Evolutionary conservation across 2,329 filamentous ascomycete species (phyloP).

Genomic region (Saccharata proteae): DNA sequence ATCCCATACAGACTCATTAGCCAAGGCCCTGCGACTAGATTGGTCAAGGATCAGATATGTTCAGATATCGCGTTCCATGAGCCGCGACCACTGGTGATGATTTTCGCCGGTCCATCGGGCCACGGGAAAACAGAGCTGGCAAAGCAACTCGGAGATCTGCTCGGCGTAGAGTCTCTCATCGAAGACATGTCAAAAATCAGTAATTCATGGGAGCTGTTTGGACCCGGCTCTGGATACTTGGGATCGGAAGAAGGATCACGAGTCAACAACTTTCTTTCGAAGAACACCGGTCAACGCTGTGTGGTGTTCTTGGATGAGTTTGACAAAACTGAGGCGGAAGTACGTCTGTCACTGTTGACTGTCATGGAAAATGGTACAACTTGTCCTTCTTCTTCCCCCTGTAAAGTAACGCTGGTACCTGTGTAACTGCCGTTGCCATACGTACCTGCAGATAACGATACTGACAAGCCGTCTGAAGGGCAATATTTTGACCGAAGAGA

Average conservation of each 20-base stretch:
- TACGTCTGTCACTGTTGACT: slow-evolving; percentile 32
- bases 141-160: slow-evolving; percentile 7
- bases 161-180: slow-evolving; percentile 6
- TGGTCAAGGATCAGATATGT: slow-evolving; percentile 3
- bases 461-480: slow-evolving; percentile 7
- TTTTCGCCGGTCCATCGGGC: slow-evolving; percentile 10
- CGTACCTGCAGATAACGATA: neutral
- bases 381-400: too few relatives aligned
- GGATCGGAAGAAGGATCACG: slow-evolving; percentile 25
- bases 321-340: slow-evolving; percentile 32
- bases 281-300: slow-evolving; percentile 21
- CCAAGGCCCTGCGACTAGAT: slow-evolving; percentile 1
- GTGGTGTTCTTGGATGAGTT: slow-evolving; percentile 43
- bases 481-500: slow-evolving; percentile 30
- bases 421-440: too few relatives aligned
- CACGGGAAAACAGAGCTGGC: slow-evolving; percentile 12
- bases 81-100: slow-evolving; percentile 7
- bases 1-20: slow-evolving; percentile 7
- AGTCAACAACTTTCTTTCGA: slow-evolving; percentile 38
- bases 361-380: slow-evolving; percentile 35
- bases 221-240: slow-evolving; percentile 23
- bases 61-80: neutral
- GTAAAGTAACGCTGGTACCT: too few relatives aligned
- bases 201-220: slow-evolving; percentile 26
- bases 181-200: slow-evolving; percentile 7